Evolutionary conservation across 768 basidiomycete genomes (phyloP).

Genomic region (Harrya chromipes): DNA sequence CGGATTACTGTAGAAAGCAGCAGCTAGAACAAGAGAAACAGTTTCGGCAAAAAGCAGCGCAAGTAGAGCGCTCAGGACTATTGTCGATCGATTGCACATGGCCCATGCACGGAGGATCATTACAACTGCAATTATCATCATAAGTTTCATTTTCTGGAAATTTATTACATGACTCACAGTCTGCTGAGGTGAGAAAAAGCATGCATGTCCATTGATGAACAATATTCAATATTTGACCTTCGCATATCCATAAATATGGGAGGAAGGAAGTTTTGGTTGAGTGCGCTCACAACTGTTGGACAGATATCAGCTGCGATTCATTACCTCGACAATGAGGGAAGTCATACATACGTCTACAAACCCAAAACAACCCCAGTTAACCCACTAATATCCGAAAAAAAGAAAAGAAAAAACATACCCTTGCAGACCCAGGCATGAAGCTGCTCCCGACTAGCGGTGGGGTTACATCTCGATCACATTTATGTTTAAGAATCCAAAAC

Average conservation of each 20-base stretch:
- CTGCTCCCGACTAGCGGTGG: conserved; percentile 1
- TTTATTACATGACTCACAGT: background rate
- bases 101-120: background rate
- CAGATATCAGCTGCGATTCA: background rate
- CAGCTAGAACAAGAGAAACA: background rate
- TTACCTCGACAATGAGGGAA: background rate
- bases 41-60: background rate
- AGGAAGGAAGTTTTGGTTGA: background rate
- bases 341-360: conserved; percentile 1
- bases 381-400: background rate
- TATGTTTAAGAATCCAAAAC: background rate
- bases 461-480: background rate
- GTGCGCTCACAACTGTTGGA: conserved; percentile 1
- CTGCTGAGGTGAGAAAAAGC: conserved; percentile 1
- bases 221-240: background rate
- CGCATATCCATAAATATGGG: background rate
- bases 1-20: background rate
- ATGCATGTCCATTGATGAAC: background rate
- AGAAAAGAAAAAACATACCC: background rate
- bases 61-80: background rate
- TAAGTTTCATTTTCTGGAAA: background rate
- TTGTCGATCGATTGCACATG: background rate
- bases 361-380: background rate
- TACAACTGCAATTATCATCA: background rate
- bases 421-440: background rate